Percentiles rank a stretch among this genome's conserved stretches.
Evolutionary conservation across 2,329 filamentous ascomycete genomes (phyloP).

Genomic region (Penicillium sumatraense): DNA sequence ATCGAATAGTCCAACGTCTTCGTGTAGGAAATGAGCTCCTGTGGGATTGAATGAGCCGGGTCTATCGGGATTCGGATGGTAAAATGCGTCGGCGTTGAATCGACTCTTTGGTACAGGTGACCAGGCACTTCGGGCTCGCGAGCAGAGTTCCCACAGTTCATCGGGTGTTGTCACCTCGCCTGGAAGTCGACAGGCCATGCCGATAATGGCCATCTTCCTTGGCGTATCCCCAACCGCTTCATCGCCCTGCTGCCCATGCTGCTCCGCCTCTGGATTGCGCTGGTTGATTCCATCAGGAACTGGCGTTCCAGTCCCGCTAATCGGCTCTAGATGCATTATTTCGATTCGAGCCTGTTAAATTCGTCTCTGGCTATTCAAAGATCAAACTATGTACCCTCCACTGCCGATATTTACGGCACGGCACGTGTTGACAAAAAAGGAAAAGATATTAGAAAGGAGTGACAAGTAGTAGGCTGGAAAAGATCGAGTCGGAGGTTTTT

Average conservation of each 20-base stretch:
- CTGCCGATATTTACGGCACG: conserved; percentile 7
- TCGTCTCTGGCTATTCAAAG: conserved; percentile 4
- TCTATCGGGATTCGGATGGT: conserved; percentile 27
- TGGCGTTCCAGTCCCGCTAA: conserved; percentile 18
- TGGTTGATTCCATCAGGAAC: conserved; percentile 1
- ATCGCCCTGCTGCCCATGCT: not conserved
- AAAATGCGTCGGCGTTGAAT: conserved; percentile 27
- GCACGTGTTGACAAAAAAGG: not conserved
- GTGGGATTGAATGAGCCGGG: conserved; percentile 25
- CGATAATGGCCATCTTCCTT: conserved; percentile 29
- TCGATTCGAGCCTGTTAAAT: not conserved
- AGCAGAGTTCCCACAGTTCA: conserved; percentile 30
- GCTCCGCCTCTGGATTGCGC: not conserved
- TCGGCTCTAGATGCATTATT: conserved; percentile 23
- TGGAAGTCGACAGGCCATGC: conserved; percentile 32
- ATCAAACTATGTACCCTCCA: conserved; percentile 21
- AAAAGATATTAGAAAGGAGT: conserved; percentile 8
- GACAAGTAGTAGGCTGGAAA: conserved; percentile 9
- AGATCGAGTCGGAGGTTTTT: conserved; percentile 11
- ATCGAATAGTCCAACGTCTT: conserved; percentile 32
- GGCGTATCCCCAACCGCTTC: conserved; percentile 8
- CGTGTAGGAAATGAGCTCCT: conserved; percentile 33
- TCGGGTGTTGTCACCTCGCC: conserved; percentile 28
- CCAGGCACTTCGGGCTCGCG: conserved; percentile 27
- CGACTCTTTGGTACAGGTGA: conserved; percentile 25